A percentile compares a stretch with the other conserved stretches of the same genome.
These are phyloP conservation scores for Filosporella fistucella DNA, from an alignment of 495 filamentous ascomycete species.

Conservation along the genomic window DNA sequence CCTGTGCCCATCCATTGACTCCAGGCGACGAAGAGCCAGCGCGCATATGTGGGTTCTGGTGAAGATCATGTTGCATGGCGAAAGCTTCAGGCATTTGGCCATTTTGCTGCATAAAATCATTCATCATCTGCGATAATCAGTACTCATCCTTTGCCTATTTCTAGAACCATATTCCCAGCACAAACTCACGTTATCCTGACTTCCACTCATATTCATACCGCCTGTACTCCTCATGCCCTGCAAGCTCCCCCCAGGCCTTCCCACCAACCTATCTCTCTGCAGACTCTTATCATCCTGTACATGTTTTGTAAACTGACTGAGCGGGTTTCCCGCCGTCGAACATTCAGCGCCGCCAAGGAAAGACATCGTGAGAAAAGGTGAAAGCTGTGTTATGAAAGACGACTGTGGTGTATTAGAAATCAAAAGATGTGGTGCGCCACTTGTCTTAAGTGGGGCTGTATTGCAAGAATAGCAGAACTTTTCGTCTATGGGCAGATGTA, in stretches of 20 bases:
- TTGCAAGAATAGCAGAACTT: not conserved
- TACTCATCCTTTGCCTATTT: not conserved
- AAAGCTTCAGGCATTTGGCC: conserved; percentile 48
- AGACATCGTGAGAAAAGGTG: conserved; percentile 63
- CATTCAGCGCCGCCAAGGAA: conserved; percentile 95
- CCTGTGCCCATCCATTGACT: conserved; percentile 62
- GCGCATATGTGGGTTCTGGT: conserved; percentile 57
- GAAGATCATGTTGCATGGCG: conserved; percentile 47
- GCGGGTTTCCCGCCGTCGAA: conserved; percentile 92
- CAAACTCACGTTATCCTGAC: conserved; percentile 53
- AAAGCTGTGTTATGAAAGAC: no score
- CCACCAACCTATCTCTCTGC: conserved; percentile 81
- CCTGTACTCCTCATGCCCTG: conserved; percentile 59
- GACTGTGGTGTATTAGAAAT: not conserved
- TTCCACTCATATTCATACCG: conserved; percentile 45
- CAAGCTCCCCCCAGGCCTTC: conserved; percentile 51
- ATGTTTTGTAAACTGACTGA: conserved; percentile 94
- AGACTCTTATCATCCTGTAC: conserved; percentile 91
- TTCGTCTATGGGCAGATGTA: conserved; percentile 4
- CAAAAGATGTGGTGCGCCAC: no score
- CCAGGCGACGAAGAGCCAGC: conserved; percentile 50
- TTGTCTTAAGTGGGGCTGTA: not conserved
- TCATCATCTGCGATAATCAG: conserved; percentile 65
- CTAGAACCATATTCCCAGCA: not conserved
- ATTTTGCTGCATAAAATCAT: conserved; percentile 80